Conservation (phyloP, 495 filamentous ascomycete species). For the Parathielavia hyrcaniae region DNA sequence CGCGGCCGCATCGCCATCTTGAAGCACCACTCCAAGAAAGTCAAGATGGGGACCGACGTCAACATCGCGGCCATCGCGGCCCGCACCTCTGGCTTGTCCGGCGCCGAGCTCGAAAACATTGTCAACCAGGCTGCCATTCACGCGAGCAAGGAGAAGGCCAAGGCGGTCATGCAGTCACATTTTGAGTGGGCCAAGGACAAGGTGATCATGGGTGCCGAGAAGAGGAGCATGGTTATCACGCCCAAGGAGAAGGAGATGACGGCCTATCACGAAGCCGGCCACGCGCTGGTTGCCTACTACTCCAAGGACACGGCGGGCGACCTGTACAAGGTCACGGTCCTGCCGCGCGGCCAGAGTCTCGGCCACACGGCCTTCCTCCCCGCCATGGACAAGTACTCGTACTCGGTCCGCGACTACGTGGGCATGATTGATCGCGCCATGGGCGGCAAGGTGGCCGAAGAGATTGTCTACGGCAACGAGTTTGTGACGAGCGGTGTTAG, state of each 20-base stretch:
- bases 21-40: conserved; percentile 82
- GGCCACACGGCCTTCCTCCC: conserved; percentile 80
- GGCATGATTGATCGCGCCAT: conserved; percentile 74
- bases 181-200: conserved; percentile 98
- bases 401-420: conserved; percentile 64
- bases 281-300: conserved; percentile 82
- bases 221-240: conserved; percentile 77
- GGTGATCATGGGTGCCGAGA: conserved; percentile 94
- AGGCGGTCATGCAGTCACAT: conserved; percentile 66
- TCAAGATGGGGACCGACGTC: conserved; percentile 70
- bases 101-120: conserved; percentile 91
- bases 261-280: conserved; percentile 95
- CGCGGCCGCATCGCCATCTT: conserved; percentile 88
- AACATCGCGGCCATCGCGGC: conserved; percentile 76
- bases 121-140: conserved; percentile 94
- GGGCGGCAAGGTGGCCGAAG: conserved; percentile 92
- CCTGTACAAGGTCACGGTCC: conserved; percentile 94
- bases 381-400: conserved; percentile 83
- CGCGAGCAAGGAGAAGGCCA: conserved; percentile 72
- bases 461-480: conserved; percentile 81
- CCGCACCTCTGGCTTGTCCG: conserved; percentile 85
- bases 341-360: conserved; percentile 78
- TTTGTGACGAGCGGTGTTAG: conserved; percentile 80
- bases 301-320: conserved; percentile 60
- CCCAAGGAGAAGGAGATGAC: conserved; percentile 83